Base-by-base conservation (phyloP, 768 basidiomycete genomes). In the Fomitopsis serialis region DNA sequence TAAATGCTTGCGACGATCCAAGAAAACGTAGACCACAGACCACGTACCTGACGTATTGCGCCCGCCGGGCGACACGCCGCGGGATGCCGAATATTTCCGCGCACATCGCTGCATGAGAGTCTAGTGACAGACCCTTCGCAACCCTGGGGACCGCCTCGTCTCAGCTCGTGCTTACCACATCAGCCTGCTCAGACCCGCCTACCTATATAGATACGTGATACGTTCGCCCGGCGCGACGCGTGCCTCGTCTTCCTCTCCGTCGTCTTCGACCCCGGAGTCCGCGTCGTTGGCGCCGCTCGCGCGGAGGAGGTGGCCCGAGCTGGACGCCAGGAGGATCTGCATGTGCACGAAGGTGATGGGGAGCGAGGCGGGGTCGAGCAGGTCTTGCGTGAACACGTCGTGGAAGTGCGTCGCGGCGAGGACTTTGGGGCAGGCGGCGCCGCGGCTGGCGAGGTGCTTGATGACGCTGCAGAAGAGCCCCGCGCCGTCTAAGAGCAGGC, bases 381-480 rank as follows among this genome's bases (percentile, higher is more conserved):
- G 61, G 45, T 80, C 79, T 55, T 79, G 75, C 35, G 79, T 72
- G 69, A 98, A 95, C 17, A 96, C 79, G 56, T 97, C 93, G 67
- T 96, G 92, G 62, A 97, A 97, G 65, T 98, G 95, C 0, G 94
- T 93, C 25, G 93, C 84, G 23, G 83, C 85, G 24, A 92, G 74
- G 53, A 89, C 83, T 66, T 90, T 91, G 1, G 96, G 94, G 62
- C 92, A 89, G 6, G 75, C 65, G 9, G 70, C 52, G 5, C 89
- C 90, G 50, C 84, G 80, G 37, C 74, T 70, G 21, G 96, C 70
- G 11, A 98, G 77, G 60, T 90, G 82, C 54, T 81, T 79, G 58
- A 98, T 68, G 47, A 92, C 84, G 36, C 91, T 94, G 56, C 89
- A 93, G 61, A 99, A 89, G 24, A 99, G 73, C 5, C 93, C 95